Base-by-base conservation (phyloP, 192 early-diverging fungal species). In the Spizellomyces punctatus region DNA sequence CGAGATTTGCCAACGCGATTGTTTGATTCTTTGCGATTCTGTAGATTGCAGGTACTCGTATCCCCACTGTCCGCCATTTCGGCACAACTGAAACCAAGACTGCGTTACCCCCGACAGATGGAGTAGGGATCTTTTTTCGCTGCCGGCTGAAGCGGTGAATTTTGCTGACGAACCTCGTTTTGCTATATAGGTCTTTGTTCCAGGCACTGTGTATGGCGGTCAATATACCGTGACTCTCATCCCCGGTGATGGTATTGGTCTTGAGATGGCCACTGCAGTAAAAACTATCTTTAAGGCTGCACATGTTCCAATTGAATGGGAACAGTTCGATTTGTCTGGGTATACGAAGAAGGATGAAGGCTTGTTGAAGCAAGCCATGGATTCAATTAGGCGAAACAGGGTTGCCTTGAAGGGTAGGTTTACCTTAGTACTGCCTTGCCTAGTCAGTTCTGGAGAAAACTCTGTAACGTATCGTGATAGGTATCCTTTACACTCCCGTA, bases 191-290 rank as follows among this genome's bases (percentile, higher is more conserved):
- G 9, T 47, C 8, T 69, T 55, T 61, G 10, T 16, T 16, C 41
- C 74, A 50, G 74, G 75, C 46, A 77, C 69, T 41, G 77, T 87
- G 74, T 96, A 98, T 86, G 96, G 95, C 55, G 97, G 97, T 57
- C 90, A 89, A 22, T 91, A 95, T 88, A 98, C 94, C 50, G 93
- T 98, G 56, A 98, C 97, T 43, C 88, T 99, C 64, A 96, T 99
- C 72, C 97, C 97, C 48, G 97, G 97, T 78, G 97, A 99, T 83
- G 97, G 97, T 82, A 90, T 99, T 73, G 97, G 97, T 71, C 88
- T 92, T 75, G 97, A 99, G 78, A 93, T 92, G 74, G 91, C 94
- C 48, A 76, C 82, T 9, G 86, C 96, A 17, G 94, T 99, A 46
- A 96, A 98, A 88, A 87, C 91, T 60, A 88, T 99, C 63, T 99